Base-by-base conservation (phyloP, 1,139 yeast species). In the Geotrichum restrictum region DNA sequence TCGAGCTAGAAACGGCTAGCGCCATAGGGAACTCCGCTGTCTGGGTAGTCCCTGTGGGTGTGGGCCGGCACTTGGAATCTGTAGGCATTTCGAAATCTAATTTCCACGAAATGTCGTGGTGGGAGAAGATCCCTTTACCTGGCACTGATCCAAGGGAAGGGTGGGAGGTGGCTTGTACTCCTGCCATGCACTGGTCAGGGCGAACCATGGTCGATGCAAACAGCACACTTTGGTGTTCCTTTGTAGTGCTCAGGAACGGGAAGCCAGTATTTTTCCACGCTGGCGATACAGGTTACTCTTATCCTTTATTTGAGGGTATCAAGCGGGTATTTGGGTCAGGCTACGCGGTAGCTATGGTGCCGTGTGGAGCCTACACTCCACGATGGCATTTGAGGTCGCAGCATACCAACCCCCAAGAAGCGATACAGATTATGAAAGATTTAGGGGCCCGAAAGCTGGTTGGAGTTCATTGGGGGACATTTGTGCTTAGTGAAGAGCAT, bases 171-270 rank as follows among this genome's bases (percentile, higher is more conserved):
- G 89, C 88, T 1, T 88, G 97, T 68, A 79, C 94, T 0, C 98
- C 98, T 0, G 88, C 97, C 0, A 91, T 91, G 97, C 98, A 91
- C 69, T 91, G 98, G 98, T 86, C 95, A 1, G 98, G 97, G 0
- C 70, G 96, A 42, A 78, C 79, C 45, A 69, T 91, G 29, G 65
- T 83, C 27, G 98, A 91, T 66, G 79, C 95, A 1, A 91, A 91
- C 67, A 72, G 74, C 33, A 80, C 95, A 0, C 70, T 91, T 48
- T 91, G 98, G 98, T 86, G 95, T 60, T 88, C 96, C 0, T 91
- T 83, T 63, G 65, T 91, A 57, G 67, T 91, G 10, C 73, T 81
- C 50, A 78, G 81, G 54, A 78, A 86, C 59, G 84, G 82, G 0
- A 74, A 79, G 60, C 86, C 96, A 0, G 66, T 88, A 0, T 72